Base-by-base conservation (phyloP, 129 eudicot genomes). In the Deinandra increscens region DNA sequence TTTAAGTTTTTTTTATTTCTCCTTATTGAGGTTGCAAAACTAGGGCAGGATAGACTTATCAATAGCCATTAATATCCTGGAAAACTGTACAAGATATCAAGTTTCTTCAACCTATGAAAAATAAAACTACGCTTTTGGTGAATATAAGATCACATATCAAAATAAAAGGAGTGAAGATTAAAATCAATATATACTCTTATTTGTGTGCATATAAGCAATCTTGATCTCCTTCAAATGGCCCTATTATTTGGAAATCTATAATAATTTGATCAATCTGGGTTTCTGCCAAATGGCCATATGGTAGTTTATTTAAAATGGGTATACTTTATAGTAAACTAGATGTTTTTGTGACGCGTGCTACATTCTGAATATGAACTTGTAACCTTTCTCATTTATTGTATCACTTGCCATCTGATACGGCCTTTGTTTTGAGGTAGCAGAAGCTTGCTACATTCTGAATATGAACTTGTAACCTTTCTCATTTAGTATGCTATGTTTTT, bases 341-440 rank as follows among this genome's bases (percentile, higher is more conserved):
- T 26, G 31, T 26, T 26, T 26, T 26, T 26, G 31, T 26, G 31
- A 26, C 31, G 31, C n/a, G n/a, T n/a, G n/a, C n/a, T n/a, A n/a
- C n/a, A n/a, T n/a, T n/a, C n/a, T n/a, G n/a, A n/a, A n/a, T n/a
- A n/a, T n/a, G n/a, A n/a, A n/a, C n/a, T n/a, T n/a, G n/a, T n/a
- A n/a, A n/a, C n/a, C n/a, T n/a, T n/a, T n/a, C n/a, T n/a, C n/a
- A n/a, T n/a, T 29, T 45, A 20, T 10, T 38, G 19, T 17, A 44
- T 65, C 22, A 42, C 53, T 31, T 64, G 36, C 41, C 11, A 11
- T 11, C n/a, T 41, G 20, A 20, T 50, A 39, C 41, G 37, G 19
- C 53, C 41, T n/a, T n/a, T n/a, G n/a, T 64, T 64, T 29, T 71
- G 36, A 20, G 61, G 61, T 11, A 29, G 53, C 64, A 54, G 22